Evolutionary conservation across 176 grass and related monocot species (phyloP), one percentile per base, ranked within the genome.

Genomic region (Pontederia crassipes): DNA sequence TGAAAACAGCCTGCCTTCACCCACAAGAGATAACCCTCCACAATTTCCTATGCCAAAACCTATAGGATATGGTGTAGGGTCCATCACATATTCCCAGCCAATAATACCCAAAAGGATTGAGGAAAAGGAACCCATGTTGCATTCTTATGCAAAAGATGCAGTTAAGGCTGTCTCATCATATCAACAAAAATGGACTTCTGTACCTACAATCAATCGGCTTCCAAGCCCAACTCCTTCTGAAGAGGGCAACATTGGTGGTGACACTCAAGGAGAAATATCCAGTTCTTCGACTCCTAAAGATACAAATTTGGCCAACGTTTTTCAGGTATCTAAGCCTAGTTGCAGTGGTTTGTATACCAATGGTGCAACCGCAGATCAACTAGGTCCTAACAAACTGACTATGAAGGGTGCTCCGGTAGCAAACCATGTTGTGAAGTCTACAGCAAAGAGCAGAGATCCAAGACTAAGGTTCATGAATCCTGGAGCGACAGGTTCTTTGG

Each of bases 151-250:
- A 64, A 92, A 66, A 64, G 87, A 98, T 80, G 76, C 87, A n/a
- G 48, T 98, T 26, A 98, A 83, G 65, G 93, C 88, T 70, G 79
- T 98, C 56, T 98, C 84, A 9, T 85, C 79, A 24, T 98, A 98
- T 59, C 84, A 88, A 48, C 84, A 85, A 71, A 90, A 82, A 52
- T 92, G 81, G 50, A 90, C 50, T 48, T 82, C 80, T 68, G 64
- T 51, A 55, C 81, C 85, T 65, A 45, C 68, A 71, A 83, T 59
- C 74, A 81, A 85, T 73, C 78, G 80, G 75, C 81, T 98, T 35
- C 93, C 87, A 35, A 98, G 93, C 59, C 93, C 93, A 67, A 98
- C 93, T 72, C 93, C 93, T 29, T 97, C 92, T 48, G 84, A 79
- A 72, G 81, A 66, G 64, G 14, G 28, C 53, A 62, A 59, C 12